Conservation (phyloP, 768 basidiomycete genomes). For the Tremella mesenterica region DNA sequence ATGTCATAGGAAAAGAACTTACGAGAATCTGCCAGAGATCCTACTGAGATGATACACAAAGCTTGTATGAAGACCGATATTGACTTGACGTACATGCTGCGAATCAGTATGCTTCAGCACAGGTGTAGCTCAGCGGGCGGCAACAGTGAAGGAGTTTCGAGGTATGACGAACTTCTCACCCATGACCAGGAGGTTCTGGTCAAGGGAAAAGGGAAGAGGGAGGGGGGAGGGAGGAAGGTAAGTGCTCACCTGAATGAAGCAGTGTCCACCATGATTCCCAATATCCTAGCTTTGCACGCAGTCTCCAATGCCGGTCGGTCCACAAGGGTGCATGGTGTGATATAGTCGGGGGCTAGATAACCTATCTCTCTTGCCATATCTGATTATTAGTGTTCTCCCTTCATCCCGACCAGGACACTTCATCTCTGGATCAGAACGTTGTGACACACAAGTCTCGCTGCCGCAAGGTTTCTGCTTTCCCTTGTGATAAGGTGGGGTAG, state of each 20-base stretch:
- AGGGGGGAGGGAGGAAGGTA: neutral
- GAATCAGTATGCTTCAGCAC: neutral
- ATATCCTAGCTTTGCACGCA: conserved; percentile 71
- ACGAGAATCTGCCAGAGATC: conserved; percentile 84
- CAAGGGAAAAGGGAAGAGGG: neutral
- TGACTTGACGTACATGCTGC: conserved; percentile 78
- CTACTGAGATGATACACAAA: conserved; percentile 89
- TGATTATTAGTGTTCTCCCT: conserved; percentile 70
- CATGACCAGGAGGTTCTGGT: too few relatives aligned
- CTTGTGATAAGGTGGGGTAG: too few relatives aligned
- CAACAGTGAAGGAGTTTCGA: too few relatives aligned
- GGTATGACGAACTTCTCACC: too few relatives aligned
- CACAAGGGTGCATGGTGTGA: conserved; percentile 50
- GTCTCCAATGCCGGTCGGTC: conserved; percentile 21
- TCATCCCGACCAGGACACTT: conserved; percentile 50
- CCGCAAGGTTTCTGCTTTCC: too few relatives aligned
- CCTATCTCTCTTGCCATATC: conserved; percentile 89
- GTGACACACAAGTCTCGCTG: too few relatives aligned
- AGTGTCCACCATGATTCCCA: conserved; percentile 78
- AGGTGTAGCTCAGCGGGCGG: conserved; percentile 61
- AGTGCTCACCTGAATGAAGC: conserved; percentile 74
- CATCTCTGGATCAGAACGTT: too few relatives aligned
- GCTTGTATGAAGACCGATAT: conserved; percentile 82
- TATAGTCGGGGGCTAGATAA: conserved; percentile 61
- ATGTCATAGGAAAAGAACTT: conserved; percentile 41